phyloP scores from a whole-genome alignment of 306 rosid species.

The Cucurbita argyrosperma region DNA sequence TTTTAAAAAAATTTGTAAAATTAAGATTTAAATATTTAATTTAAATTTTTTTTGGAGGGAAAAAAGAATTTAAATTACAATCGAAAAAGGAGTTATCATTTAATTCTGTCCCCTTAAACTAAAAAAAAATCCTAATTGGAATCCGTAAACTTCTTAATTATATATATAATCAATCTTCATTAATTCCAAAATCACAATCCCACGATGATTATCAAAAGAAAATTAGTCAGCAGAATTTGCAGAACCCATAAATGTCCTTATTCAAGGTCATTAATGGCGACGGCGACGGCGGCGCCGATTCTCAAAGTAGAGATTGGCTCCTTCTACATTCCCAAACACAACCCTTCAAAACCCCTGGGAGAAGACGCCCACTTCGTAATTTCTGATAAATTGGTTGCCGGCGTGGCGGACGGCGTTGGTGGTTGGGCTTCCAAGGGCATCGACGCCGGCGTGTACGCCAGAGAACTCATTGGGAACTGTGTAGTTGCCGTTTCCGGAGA shows the following conservation, averaged over 20 bases:
- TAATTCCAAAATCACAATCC: neutral
- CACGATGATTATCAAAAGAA: neutral
- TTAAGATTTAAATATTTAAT: too few species aligned
- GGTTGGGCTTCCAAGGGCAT: neutral
- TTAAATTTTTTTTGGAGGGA: too few species aligned
- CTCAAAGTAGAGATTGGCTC: neutral
- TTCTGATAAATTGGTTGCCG: neutral
- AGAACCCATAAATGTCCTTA: neutral
- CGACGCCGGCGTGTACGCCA: neutral
- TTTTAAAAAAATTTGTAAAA: too few species aligned
- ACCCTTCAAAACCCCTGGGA: neutral
- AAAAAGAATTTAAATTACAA: neutral
- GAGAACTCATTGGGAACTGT: neutral
- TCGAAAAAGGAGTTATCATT: neutral
- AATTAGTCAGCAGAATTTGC: neutral
- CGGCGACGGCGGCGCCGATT: neutral
- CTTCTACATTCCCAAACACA: neutral
- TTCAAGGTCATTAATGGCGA: neutral
- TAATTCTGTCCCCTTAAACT: too few species aligned
- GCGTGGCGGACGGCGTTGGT: neutral
- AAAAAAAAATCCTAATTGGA: neutral
- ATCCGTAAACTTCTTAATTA: neutral
- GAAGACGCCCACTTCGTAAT: neutral
- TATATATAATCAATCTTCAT: neutral
- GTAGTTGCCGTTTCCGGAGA: neutral